Base-by-base conservation (phyloP, 768 basidiomycete genomes). In the Daedaleopsis sinensis region DNA sequence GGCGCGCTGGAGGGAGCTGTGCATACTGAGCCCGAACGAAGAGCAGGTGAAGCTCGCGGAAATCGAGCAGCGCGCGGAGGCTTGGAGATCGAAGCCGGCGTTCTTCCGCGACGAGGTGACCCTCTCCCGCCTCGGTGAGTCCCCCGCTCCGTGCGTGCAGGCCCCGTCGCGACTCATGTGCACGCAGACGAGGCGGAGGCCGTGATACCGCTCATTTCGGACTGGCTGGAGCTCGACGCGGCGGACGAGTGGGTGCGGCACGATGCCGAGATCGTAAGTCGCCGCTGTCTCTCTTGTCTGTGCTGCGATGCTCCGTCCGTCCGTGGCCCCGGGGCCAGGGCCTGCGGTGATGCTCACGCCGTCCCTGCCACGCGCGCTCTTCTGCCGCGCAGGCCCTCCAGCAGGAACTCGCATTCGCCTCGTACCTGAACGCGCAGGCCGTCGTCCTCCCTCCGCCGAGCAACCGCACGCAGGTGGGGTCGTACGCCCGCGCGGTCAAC, bases 171-270 rank as follows among this genome's bases (percentile, higher is more conserved):
- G 36, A 12, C 51, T 58, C 49, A 32, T 35, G 9, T n/a, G 18
- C 11, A 27, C 5, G 32, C 32, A 93, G 92, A 92, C 73, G 91
- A 94, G 68, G 84, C 87, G 11, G 87, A 90, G 61, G 81, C 81
- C 27, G 77, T 91, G 39, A 85, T 92, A 15, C 89, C 81, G 5
- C 83, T 97, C 72, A 81, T 91, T 9, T 94, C 95, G 2, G 93
- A 96, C 57, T 99, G 97, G 97, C 81, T 99, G 3, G 94, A 97
- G 73, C 80, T 99, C 42, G 97, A 99, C 75, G 89, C 93, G 9
- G 78, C 84, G 0, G 95, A 98, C 74, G 93, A 94, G 68, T 94
- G 96, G 82, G 88, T 98, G 56, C 86, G 97, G 48, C 93, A 96
- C 68, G 97, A 99, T 71, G 90, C 94, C 48, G 97, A 96, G 76